Evolutionary conservation across 2,329 filamentous ascomycete species (phyloP), one percentile per base, ranked within the genome.

Genomic region (Fusarium sp.): DNA sequence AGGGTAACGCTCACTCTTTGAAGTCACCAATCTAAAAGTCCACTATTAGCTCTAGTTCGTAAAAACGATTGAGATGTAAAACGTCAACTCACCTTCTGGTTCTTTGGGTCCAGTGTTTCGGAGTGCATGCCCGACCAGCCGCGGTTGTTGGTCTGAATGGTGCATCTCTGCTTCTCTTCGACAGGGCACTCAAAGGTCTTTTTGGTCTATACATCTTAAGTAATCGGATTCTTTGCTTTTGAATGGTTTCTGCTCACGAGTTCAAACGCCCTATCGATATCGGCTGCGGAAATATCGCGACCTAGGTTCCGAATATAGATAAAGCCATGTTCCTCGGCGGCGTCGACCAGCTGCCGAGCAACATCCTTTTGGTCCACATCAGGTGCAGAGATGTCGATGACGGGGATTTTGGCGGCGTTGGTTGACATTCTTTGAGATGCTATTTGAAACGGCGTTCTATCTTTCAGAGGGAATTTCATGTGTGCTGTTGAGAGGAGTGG

Each of bases 41-140:
- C n/a, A 25, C 5, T n/a, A 37, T 73, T n/a, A 73, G 54, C 27
- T 13, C 18, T 0, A 32, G 2, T 30, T 20, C 7, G 5, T 16
- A 20, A 1, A 37, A n/a, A 23, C 6, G 6, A 35, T 5, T 14
- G 13, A 69, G 5, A 41, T 37, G 14, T 37, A 18, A 27, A 18
- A 23, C 8, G 13, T 27, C 25, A 10, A 81, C 84, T 79, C 87
- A 93, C 94, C 82, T 92, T 91, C 82, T 98, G 95, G 66, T 92
- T 91, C 76, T 92, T 91, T 4, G 95, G 95, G 81, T 98, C 96
- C 13, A 98, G 85, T 1, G 93, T 96, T 84, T 99, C 96, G 14
- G 91, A 91, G 79, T 96, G 93, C 93, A 97, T 95, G 18, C 91
- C 91, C 2, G 93, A 90, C 95, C 95, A 99, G 68, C 96, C 97